Conservation (phyloP, 805 yeast species). For the Kodamaea leandrae region DNA sequence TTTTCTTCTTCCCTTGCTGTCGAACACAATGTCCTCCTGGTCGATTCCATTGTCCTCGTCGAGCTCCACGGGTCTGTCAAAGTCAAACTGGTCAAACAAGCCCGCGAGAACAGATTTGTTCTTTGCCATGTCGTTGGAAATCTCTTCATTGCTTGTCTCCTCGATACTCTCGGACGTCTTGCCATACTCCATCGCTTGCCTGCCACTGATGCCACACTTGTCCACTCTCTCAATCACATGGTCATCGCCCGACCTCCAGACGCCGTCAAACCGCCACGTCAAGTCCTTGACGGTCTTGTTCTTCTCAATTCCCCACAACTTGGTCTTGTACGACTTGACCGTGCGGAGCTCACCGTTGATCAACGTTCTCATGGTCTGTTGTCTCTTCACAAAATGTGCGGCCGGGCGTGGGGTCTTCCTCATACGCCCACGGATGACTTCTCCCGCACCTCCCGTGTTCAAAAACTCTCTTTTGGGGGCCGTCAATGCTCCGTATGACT, state of each 20-base stretch:
- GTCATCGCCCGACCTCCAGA: conserved; percentile 78
- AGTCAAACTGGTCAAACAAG: conserved; percentile 31
- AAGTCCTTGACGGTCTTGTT: conserved; percentile 59
- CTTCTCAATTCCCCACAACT: conserved; percentile 89
- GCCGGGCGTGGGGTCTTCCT: conserved; percentile 54
- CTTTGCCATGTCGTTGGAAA: conserved; percentile 22
- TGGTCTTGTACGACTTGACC: conserved; percentile 64
- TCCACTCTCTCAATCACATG: conserved; percentile 67
- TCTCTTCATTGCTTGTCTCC: conserved; percentile 9
- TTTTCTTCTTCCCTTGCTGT: conserved; percentile 35
- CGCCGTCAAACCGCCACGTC: conserved; percentile 62
- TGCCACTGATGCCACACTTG: conserved; percentile 27
- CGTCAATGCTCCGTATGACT: conserved; percentile 40
- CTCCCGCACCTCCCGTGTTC: conserved; percentile 35
- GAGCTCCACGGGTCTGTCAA: conserved; percentile 35
- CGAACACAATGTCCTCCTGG: conserved; percentile 34
- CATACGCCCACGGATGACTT: conserved; percentile 55
- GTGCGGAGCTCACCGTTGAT: conserved; percentile 56
- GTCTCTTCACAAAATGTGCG: conserved; percentile 35
- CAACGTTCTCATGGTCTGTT: conserved; percentile 63
- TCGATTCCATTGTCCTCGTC: conserved; percentile 35
- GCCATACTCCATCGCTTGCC: conserved; percentile 28
- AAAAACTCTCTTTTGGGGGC: conserved; percentile 18
- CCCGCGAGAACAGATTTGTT: conserved; percentile 35
- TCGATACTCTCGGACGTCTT: conserved; percentile 4